These are phyloP conservation scores for Boletus rex-veris DNA, from an alignment of 768 basidiomycete species.

Conservation along the genomic window DNA sequence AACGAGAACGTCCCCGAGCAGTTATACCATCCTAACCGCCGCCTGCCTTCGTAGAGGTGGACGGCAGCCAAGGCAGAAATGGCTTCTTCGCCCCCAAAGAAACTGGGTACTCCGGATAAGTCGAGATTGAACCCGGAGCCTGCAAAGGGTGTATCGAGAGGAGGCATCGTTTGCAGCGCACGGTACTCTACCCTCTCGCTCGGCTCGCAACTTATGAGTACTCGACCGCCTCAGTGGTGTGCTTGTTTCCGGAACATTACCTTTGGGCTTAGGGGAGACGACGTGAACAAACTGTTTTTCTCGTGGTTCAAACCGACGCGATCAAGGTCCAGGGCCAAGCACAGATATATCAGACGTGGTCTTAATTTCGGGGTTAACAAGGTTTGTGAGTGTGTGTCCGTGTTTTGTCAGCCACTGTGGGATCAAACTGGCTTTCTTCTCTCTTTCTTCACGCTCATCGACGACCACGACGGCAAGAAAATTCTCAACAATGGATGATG, in stretches of 20 bases:
- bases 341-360: too few species aligned
- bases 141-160: slow-evolving; percentile 12
- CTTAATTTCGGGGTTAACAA: neutral
- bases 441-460: neutral
- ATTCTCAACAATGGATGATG: slow-evolving; percentile 55
- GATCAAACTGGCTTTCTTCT: neutral
- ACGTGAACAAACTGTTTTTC: too few species aligned
- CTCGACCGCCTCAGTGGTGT: neutral
- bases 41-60: slow-evolving; percentile 31
- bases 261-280: too few species aligned
- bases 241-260: too few species aligned
- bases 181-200: neutral
- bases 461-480: slow-evolving; percentile 24
- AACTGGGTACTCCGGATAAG: slow-evolving; percentile 31
- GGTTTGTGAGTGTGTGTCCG: slow-evolving; percentile 17
- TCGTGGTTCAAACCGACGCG: neutral
- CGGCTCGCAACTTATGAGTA: neutral
- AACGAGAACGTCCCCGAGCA: slow-evolving; percentile 32
- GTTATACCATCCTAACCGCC: slow-evolving; percentile 38
- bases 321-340: too few species aligned
- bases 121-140: slow-evolving; percentile 21
- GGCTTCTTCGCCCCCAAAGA: slow-evolving; percentile 36
- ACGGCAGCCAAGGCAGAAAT: slow-evolving; percentile 34
- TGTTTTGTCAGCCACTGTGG: slow-evolving; percentile 14
- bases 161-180: slow-evolving; percentile 15